phyloP scores from a whole-genome alignment of 495 filamentous ascomycete genomes.

The Penicillium crystallinum region DNA sequence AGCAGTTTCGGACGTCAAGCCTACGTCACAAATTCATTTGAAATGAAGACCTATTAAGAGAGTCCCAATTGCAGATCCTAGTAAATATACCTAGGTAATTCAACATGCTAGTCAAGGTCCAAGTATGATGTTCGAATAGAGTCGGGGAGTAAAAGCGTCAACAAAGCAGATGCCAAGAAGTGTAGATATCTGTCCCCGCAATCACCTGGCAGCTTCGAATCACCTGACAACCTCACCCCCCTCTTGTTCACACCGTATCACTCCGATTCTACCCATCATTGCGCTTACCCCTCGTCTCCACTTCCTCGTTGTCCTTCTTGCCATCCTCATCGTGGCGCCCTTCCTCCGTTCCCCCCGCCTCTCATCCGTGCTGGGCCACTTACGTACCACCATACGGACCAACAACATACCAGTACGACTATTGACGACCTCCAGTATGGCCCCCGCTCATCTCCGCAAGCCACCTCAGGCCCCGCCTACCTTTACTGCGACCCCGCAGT shows the following conservation, averaged over 20 bases:
- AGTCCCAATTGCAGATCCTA: no score
- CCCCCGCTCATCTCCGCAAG: constrained; percentile 53
- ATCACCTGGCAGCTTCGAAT: constrained; percentile 3
- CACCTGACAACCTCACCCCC: constrained; percentile 8
- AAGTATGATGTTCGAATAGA: neutral
- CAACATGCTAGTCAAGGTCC: no score
- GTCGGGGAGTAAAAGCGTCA: neutral
- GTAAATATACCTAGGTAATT: no score
- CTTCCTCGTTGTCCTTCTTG: constrained; percentile 56
- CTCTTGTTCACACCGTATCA: constrained; percentile 3
- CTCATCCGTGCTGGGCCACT: constrained; percentile 56
- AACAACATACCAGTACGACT: constrained; percentile 32
- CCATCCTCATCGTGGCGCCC: constrained; percentile 71
- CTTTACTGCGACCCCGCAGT: constrained; percentile 77
- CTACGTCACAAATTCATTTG: neutral
- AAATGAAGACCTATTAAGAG: neutral
- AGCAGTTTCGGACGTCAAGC: neutral
- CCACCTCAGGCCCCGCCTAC: constrained; percentile 81
- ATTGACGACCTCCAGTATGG: constrained; percentile 63
- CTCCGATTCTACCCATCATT: constrained; percentile 16
- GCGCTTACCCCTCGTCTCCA: constrained; percentile 29
- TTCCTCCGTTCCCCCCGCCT: constrained; percentile 52
- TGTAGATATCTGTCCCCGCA: constrained; percentile 4
- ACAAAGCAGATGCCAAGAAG: neutral
- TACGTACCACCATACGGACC: constrained; percentile 48